phyloP scores from a whole-genome alignment of 768 basidiomycete genomes.

The Mycena metata region DNA sequence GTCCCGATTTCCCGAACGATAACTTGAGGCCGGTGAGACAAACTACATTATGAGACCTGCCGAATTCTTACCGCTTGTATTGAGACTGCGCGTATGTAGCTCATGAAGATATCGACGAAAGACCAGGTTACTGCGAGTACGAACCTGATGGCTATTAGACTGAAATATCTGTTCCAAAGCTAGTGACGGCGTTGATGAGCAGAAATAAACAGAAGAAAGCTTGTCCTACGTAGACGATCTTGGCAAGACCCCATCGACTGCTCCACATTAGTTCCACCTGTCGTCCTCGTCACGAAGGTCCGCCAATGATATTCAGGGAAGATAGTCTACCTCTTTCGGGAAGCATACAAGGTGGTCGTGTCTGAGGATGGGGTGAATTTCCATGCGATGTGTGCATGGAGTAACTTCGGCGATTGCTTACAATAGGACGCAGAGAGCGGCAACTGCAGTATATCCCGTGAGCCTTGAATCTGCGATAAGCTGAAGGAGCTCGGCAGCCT shows the following conservation, averaged over 20 bases:
- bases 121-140: too few relatives aligned
- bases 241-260: conserved; percentile 9
- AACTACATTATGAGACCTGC: too few relatives aligned
- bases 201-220: neutral
- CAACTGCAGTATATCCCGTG: conserved; percentile 19
- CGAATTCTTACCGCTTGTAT: conserved; percentile 7
- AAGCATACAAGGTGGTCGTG: conserved; percentile 23
- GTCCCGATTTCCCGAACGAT: conserved; percentile 20
- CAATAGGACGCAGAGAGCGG: conserved; percentile 6
- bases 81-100: conserved; percentile 3
- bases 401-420: neutral
- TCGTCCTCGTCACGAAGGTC: neutral
- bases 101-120: neutral
- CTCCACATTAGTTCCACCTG: conserved; percentile 28
- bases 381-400: too few relatives aligned
- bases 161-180: conserved; percentile 29
- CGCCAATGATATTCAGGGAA: too few relatives aligned
- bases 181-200: neutral
- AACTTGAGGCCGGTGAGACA: neutral
- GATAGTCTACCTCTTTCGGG: neutral
- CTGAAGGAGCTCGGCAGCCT: conserved; percentile 3
- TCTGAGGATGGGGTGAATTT: neutral
- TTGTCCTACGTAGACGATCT: conserved; percentile 1
- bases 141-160: conserved; percentile 23
- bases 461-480: conserved; percentile 17